Percentiles rank a stretch among this genome's conserved stretches.
Evolutionary conservation across 2,329 filamentous ascomycete genomes (phyloP).

Genomic region (Zymoseptoria pseudotritici): DNA sequence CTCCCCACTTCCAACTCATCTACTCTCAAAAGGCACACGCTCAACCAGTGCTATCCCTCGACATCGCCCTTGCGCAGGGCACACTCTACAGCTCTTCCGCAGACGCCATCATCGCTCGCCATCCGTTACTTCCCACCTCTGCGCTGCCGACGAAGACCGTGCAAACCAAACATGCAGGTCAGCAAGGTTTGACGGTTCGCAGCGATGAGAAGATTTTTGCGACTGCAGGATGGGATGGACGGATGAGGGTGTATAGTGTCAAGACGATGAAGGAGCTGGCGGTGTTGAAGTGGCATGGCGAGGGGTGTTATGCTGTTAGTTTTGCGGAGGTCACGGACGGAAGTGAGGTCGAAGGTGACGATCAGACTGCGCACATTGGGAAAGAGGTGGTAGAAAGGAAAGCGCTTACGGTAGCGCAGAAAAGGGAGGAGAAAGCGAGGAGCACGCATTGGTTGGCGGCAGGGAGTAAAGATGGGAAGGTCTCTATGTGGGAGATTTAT

Average conservation of each 20-base stretch:
- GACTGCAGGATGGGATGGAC: conserved; percentile 87
- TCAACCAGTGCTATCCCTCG: conserved; percentile 70
- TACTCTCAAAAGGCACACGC: conserved; percentile 64
- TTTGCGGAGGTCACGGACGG: conserved; percentile 49
- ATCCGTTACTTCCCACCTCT: conserved; percentile 47
- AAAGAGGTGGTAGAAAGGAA: conserved; percentile 2
- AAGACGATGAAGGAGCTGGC: conserved; percentile 81
- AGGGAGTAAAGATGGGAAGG: conserved; percentile 89
- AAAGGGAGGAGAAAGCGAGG: conserved; percentile 49
- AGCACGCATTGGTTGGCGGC: conserved; percentile 80
- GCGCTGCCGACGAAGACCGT: conserved; percentile 25
- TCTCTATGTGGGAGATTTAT: conserved; percentile 94
- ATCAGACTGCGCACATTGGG: background rate
- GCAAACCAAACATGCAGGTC: conserved; percentile 82
- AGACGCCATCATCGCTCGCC: conserved; percentile 70
- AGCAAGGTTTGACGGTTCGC: conserved; percentile 71
- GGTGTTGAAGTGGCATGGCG: conserved; percentile 88
- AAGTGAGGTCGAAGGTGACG: background rate
- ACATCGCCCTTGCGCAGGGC: conserved; percentile 32
- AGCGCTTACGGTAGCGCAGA: conserved; percentile 26
- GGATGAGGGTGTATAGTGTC: conserved; percentile 67
- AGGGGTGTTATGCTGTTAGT: conserved; percentile 73
- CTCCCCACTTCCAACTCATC: conserved; percentile 46
- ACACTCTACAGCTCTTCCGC: conserved; percentile 75
- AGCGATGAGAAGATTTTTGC: conserved; percentile 77